These are phyloP conservation scores for Gracilaria gracilis DNA, from an alignment of 23 red algal species.

Conservation along the genomic window DNA sequence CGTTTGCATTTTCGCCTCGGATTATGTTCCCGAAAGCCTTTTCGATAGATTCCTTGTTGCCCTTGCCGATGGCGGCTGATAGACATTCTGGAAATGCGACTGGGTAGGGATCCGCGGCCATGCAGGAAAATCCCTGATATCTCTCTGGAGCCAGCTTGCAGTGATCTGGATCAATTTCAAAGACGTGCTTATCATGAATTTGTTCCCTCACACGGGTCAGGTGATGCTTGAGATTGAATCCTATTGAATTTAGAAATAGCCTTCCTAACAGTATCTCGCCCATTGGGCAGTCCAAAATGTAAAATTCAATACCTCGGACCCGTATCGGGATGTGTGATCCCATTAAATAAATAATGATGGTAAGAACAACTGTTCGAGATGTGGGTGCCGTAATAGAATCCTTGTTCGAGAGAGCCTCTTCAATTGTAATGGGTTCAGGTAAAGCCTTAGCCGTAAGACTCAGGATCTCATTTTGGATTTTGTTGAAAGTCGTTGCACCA, in stretches of 20 bases:
- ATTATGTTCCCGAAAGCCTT: conserved; percentile 14
- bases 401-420: no score
- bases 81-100: conserved; percentile 33
- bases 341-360: conserved; percentile 9
- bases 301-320: conserved; percentile 21
- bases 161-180: no score
- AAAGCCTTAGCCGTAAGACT: no score
- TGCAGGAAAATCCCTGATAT: conserved; percentile 3
- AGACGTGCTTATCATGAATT: no score
- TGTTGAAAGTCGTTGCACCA: no score
- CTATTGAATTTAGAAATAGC: no score
- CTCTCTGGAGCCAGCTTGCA: background rate
- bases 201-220: no score
- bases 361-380: no score
- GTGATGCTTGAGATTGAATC: no score
- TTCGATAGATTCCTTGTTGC: conserved; percentile 11
- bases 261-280: conserved; percentile 6
- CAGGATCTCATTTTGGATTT: no score
- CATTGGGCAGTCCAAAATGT: background rate
- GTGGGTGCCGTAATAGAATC: no score
- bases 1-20: background rate
- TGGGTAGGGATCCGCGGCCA: conserved; percentile 22
- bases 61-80: background rate
- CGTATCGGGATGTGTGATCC: conserved; percentile 19
- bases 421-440: no score